Conservation (phyloP, 495 filamentous ascomycete species). For the Rhizodiscina lignyota region DNA sequence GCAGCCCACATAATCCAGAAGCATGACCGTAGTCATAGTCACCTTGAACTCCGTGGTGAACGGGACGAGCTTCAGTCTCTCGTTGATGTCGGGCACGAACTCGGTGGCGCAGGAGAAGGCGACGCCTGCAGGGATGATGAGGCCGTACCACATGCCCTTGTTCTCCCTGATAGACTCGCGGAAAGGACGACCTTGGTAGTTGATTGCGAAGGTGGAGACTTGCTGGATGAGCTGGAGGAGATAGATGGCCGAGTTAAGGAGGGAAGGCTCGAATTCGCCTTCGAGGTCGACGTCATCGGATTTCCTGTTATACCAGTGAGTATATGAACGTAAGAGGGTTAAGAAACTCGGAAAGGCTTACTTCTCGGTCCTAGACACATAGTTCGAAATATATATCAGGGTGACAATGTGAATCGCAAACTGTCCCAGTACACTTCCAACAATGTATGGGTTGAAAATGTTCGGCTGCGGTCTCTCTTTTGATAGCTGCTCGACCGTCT, state of each 20-base stretch:
- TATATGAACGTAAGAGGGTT: not conserved
- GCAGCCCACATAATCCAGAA: constrained; percentile 76
- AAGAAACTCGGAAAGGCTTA: constrained; percentile 27
- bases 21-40: constrained; percentile 71
- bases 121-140: constrained; percentile 71
- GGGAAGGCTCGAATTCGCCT: constrained; percentile 82
- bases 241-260: constrained; percentile 95
- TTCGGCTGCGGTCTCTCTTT: constrained; percentile 97
- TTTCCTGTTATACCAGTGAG: constrained; percentile 31
- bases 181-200: constrained; percentile 98
- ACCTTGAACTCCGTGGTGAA: constrained; percentile 82
- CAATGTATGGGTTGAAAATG: constrained; percentile 98
- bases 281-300: constrained; percentile 70
- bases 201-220: constrained; percentile 98
- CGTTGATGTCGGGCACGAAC: constrained; percentile 88
- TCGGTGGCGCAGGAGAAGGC: constrained; percentile 95
- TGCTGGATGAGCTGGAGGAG: constrained; percentile 97
- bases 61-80: constrained; percentile 82
- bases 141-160: constrained; percentile 93
- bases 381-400: constrained; percentile 82
- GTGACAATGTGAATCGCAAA: constrained; percentile 94
- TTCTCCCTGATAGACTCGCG: constrained; percentile 92
- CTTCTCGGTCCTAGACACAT: constrained; percentile 70
- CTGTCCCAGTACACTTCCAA: constrained; percentile 91
- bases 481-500: constrained; percentile 83